Evolutionary conservation across 176 grass and related monocot species (phyloP).

Genomic region (Melocanna baccifera): DNA sequence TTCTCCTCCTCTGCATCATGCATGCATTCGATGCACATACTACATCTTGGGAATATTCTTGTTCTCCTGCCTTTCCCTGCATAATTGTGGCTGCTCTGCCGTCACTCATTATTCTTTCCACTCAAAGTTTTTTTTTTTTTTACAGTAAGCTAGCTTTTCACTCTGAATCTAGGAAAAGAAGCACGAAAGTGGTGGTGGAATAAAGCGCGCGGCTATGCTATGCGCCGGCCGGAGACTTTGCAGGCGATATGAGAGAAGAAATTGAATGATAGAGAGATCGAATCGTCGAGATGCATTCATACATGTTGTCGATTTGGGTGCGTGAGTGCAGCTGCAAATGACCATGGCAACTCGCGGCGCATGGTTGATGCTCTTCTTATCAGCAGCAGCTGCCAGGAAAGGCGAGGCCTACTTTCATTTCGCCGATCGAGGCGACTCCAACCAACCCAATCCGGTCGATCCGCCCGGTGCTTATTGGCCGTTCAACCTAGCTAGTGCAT

Average conservation of each 20-base stretch:
- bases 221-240: constrained; percentile 4
- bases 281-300: not conserved
- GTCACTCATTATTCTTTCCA: constrained; percentile 9
- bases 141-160: not conserved
- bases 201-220: not conserved
- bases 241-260: not conserved
- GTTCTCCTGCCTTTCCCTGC: not conserved
- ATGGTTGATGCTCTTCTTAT: not conserved
- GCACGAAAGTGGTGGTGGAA: not conserved
- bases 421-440: not conserved
- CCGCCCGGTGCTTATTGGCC: not conserved
- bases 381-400: not conserved
- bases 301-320: not conserved
- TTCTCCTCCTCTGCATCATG: not conserved
- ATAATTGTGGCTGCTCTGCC: not conserved
- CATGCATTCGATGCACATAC: not conserved
- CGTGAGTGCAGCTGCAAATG: not conserved
- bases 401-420: not conserved
- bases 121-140: not conserved
- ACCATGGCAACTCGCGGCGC: not conserved
- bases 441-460: not conserved
- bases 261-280: not conserved
- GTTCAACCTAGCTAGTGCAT: not conserved
- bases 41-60: not conserved
- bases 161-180: not conserved